These are phyloP conservation scores for Diplodia sapinea DNA, from an alignment of 2,329 filamentous ascomycete genomes.

Conservation along the genomic window DNA sequence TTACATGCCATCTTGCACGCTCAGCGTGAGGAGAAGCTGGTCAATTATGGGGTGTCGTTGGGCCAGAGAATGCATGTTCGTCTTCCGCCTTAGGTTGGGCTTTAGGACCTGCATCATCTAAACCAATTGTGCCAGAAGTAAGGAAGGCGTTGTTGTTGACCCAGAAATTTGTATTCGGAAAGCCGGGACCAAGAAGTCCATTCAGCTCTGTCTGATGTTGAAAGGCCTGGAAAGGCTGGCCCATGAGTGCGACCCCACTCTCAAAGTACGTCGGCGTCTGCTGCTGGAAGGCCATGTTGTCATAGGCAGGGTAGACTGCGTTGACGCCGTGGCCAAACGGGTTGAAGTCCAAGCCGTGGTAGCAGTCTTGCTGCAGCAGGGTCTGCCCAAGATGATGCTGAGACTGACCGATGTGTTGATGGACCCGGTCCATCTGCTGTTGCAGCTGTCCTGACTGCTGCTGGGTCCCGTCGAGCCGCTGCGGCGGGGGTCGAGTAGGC, in stretches of 20 bases:
- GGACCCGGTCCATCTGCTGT: background rate
- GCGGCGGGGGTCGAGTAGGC: background rate
- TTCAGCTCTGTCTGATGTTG: background rate
- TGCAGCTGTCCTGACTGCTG: slow-evolving; percentile 1
- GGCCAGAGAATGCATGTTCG: background rate
- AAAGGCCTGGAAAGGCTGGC: slow-evolving; percentile 2
- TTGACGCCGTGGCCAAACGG: background rate
- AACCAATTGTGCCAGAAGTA: background rate
- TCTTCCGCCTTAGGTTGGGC: background rate
- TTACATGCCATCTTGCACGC: background rate
- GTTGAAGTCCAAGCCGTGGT: background rate
- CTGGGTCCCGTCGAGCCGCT: background rate
- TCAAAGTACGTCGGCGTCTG: slow-evolving; percentile 1
- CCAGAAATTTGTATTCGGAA: background rate
- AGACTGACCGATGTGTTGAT: background rate
- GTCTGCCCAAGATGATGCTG: slow-evolving; percentile 1
- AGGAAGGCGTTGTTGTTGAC: background rate
- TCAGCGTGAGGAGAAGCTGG: background rate
- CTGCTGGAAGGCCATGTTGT: slow-evolving; percentile 1
- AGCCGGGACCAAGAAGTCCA: background rate
- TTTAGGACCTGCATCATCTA: background rate
- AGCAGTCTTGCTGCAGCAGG: slow-evolving; percentile 5
- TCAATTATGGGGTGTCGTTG: background rate
- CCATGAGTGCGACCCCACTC: background rate
- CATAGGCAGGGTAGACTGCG: background rate